Evolutionary conservation across 805 yeast species (phyloP), one percentile per base, ranked within the genome.

Genomic region (Suhomyces canberraensis): DNA sequence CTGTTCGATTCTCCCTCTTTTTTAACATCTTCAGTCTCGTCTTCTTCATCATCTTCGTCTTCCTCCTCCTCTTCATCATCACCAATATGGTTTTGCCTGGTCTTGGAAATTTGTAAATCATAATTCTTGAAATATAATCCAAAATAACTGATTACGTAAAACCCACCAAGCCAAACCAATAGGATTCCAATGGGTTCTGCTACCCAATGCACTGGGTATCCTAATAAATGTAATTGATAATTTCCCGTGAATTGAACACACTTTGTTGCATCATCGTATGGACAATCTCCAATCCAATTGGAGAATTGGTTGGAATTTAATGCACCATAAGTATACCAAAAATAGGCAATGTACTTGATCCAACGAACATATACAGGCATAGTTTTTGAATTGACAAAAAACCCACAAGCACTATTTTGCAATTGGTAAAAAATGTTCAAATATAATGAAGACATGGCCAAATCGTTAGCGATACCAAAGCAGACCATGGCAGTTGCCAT

Each of bases 331-430:
- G 80, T 81, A 52, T 83, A 87, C 86, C 90, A 88, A 35, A 82
- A 69, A 52, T 76, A 84, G 0, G 91, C 81, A 39, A 81, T 64
- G 57, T 84, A 87, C 52, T 82, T 84, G 4, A 81, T 73, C 96
- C 96, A 87, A 24, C 87, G 69, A 7, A 87, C 95, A 50, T 88
- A 88, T 1, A 84, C 95, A 0, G 95, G 95, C 79, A 86, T 72
- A 1, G 76, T 70, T 6, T 69, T 65, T 1, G 89, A 77, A 55
- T 86, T 85, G 16, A 81, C 84, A 51, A 83, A 86, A 58, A 77
- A 84, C 1, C 95, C 96, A 56, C 87, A 81, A 0, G 87, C 86
- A 71, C 84, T 75, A 35, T 85, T 76, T 50, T 85, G 87, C 18
- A 84, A 61, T 20, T 88, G 85, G 52, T 78, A 83, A 42, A 78